phyloP scores from a whole-genome alignment of 2,329 filamentous ascomycete species.

The Phaeoacremonium minimum region DNA sequence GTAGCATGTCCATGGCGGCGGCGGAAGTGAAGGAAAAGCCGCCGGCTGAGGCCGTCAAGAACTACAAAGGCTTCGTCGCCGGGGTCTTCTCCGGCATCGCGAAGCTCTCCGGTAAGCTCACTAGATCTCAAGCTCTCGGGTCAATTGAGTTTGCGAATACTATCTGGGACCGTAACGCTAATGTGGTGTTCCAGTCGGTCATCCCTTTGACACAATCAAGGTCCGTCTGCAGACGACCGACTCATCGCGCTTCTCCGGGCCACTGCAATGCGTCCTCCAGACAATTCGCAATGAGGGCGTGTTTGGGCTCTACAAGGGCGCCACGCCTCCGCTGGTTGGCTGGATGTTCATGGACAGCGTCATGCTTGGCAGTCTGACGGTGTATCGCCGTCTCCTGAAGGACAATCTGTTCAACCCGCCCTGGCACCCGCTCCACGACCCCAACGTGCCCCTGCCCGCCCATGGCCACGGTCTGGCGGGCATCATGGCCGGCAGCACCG shows the following conservation, averaged over 20 bases:
- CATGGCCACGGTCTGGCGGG: conserved; percentile 86
- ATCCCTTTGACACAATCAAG: conserved; percentile 93
- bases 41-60: conserved; percentile 32
- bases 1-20: conserved; percentile 8
- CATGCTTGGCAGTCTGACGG: conserved; percentile 88
- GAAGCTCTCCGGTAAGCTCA: conserved; percentile 70
- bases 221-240: conserved; percentile 89
- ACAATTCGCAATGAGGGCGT: conserved; percentile 85
- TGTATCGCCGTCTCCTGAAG: conserved; percentile 81
- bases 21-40: conserved; percentile 21
- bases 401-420: conserved; percentile 69
- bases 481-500: conserved; percentile 80
- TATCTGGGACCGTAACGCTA: too few species aligned
- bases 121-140: conserved; percentile 1
- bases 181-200: conserved; percentile 47
- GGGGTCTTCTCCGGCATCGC: conserved; percentile 94
- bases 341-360: conserved; percentile 97
- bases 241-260: conserved; percentile 73
- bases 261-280: conserved; percentile 78
- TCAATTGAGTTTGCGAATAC: too few species aligned
- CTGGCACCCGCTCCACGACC: conserved; percentile 25
- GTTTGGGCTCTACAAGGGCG: conserved; percentile 87
- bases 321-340: conserved; percentile 83
- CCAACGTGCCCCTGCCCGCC: conserved; percentile 55
- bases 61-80: conserved; percentile 95